Percentiles rank a stretch among this genome's conserved stretches.
Conservation (phyloP, 2,329 filamentous ascomycete genomes). For the Geosmithia putterillii region DNA sequence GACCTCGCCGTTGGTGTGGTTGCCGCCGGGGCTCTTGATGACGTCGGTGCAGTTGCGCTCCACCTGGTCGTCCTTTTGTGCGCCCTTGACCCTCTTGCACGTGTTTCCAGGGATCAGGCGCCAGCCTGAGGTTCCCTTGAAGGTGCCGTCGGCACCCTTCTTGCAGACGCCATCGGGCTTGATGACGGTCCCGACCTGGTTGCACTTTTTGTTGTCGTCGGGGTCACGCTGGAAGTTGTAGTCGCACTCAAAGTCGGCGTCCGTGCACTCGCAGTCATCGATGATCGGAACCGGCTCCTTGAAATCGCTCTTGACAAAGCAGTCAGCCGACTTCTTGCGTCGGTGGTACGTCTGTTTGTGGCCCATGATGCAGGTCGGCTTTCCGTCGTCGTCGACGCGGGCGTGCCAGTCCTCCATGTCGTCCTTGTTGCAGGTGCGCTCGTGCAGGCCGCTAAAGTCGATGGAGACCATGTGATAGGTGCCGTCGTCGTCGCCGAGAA, state of each 20-base stretch:
- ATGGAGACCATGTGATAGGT: constrained; percentile 59
- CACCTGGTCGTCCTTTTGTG: constrained; percentile 58
- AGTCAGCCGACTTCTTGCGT: constrained; percentile 77
- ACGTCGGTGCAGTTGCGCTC: constrained; percentile 66
- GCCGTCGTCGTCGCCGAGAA: constrained; percentile 51
- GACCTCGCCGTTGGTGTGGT: constrained; percentile 55
- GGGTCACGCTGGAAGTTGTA: constrained; percentile 69
- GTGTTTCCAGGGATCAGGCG: constrained; percentile 77
- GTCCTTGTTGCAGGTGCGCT: constrained; percentile 61
- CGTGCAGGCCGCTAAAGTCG: constrained; percentile 73
- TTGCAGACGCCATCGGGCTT: constrained; percentile 66
- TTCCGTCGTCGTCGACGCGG: constrained; percentile 64
- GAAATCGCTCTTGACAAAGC: constrained; percentile 80
- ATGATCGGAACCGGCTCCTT: constrained; percentile 60
- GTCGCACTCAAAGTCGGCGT: constrained; percentile 88
- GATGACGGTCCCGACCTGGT: constrained; percentile 46
- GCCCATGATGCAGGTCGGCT: constrained; percentile 88
- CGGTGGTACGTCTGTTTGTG: constrained; percentile 80
- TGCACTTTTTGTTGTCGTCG: constrained; percentile 56
- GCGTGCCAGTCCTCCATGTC: constrained; percentile 88
- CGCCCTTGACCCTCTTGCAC: constrained; percentile 48
- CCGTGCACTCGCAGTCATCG: constrained; percentile 68
- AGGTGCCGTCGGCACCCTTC: constrained; percentile 52
- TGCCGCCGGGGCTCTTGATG: constrained; percentile 24
- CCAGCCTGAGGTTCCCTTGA: constrained; percentile 81